Conservation (phyloP, 1,284 basidiomycete species). For the Rhodotorula sp. region DNA sequence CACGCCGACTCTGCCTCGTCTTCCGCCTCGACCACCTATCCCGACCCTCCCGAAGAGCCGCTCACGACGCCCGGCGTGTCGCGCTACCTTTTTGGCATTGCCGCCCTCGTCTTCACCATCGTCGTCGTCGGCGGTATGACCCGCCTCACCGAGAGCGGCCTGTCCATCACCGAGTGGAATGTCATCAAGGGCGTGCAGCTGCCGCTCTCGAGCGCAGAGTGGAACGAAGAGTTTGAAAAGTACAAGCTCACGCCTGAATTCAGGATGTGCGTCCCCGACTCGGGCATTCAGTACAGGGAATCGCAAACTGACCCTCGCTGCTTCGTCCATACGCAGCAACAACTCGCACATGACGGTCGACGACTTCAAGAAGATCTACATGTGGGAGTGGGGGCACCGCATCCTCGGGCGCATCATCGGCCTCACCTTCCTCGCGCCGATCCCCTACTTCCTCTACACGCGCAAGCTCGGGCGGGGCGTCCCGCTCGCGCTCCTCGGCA, state of each 20-base stretch:
- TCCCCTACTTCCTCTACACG: constrained; percentile 71
- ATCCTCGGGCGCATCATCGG: constrained; percentile 90
- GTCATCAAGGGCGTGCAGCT: constrained; percentile 88
- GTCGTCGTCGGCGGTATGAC: constrained; percentile 96
- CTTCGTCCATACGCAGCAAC: constrained; percentile 58
- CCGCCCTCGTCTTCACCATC: constrained; percentile 83
- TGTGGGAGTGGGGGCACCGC: constrained; percentile 98
- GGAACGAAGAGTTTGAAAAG: constrained; percentile 90
- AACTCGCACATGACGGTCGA: constrained; percentile 83
- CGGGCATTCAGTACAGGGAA: too few species aligned
- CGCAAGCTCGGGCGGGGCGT: constrained; percentile 54
- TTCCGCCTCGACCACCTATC: constrained; percentile 11
- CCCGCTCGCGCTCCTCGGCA: constrained; percentile 40
- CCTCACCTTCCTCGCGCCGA: constrained; percentile 61
- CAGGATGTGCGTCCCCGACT: constrained; percentile 68
- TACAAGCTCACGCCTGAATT: constrained; percentile 96
- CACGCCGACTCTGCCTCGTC: constrained; percentile 39
- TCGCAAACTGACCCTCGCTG: not conserved
- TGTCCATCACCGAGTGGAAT: constrained; percentile 98
- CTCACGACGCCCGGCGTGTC: constrained; percentile 72
- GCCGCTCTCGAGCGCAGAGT: constrained; percentile 73
- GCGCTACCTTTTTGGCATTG: constrained; percentile 78
- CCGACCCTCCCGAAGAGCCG: constrained; percentile 52
- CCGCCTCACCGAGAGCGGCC: constrained; percentile 92
- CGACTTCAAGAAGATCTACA: constrained; percentile 96